A percentile compares a stretch with the other conserved stretches of the same genome.
Evolutionary conservation across 768 basidiomycete species (phyloP).

Genomic region (Chalciporus chontae): DNA sequence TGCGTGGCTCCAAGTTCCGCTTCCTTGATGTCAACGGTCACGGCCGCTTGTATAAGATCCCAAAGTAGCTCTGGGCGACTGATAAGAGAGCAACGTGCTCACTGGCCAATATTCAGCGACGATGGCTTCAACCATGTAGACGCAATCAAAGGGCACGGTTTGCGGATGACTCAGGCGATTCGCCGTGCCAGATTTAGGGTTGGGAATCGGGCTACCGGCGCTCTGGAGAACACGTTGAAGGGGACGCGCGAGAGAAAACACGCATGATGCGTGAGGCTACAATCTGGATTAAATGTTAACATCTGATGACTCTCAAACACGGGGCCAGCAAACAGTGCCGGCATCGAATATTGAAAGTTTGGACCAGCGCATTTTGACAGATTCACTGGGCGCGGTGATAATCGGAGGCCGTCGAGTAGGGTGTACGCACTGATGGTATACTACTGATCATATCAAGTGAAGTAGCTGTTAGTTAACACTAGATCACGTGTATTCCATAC

Average conservation of each 20-base stretch:
- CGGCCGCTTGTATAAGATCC: not conserved
- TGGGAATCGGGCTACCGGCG: conserved; percentile 1
- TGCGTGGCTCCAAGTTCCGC: not conserved
- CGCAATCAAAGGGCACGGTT: not conserved
- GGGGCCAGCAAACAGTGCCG: not conserved
- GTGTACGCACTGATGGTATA: too few species aligned
- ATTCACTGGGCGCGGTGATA: too few species aligned
- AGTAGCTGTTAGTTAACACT: too few species aligned
- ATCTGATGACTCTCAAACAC: not conserved
- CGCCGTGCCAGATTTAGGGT: conserved; percentile 12
- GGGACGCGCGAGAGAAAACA: conserved; percentile 14
- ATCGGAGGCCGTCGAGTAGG: too few species aligned
- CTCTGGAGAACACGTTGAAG: conserved; percentile 15
- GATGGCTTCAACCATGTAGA: not conserved
- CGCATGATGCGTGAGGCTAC: conserved; percentile 22
- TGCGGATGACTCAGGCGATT: not conserved
- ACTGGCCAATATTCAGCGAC: too few species aligned
- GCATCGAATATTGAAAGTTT: not conserved
- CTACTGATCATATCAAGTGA: too few species aligned
- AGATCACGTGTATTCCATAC: conserved; percentile 19
- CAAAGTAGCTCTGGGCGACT: not conserved
- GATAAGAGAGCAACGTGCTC: not conserved
- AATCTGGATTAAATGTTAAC: conserved; percentile 2
- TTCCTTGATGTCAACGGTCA: not conserved
- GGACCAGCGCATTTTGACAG: too few species aligned